A percentile compares a stretch with the other conserved stretches of the same genome.
These are phyloP conservation scores for barley (Hordeum vulgare) DNA, from an alignment of 176 grass and related monocot species.

Conservation along the genomic window MorexV3_pseudomolecules_assembly NC_058524.1:17769376-17769875, in stretches of 20 bases:
- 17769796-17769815: conserved; percentile 65
- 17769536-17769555: conserved; percentile 86
- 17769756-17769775: conserved; percentile 52
- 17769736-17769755: conserved; percentile 57
- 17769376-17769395: conserved; percentile 92
- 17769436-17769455: conserved; percentile 67
- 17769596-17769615: conserved; percentile 74
- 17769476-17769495: conserved; percentile 80
- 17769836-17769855: conserved; percentile 28
- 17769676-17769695: conserved; percentile 62
- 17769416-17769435: conserved; percentile 80
- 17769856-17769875: conserved; percentile 5
- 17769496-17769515: conserved; percentile 55
- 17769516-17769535: conserved; percentile 76
- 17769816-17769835: conserved; percentile 61
- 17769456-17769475: conserved; percentile 91
- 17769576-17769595: conserved; percentile 85
- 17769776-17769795: conserved; percentile 86
- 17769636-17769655: conserved; percentile 69
- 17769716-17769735: conserved; percentile 82
- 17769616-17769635: conserved; percentile 50
- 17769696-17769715: conserved; percentile 88
- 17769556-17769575: conserved; percentile 92
- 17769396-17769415: conserved; percentile 26
- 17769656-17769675: conserved; percentile 73